phyloP scores from a whole-genome alignment of 2,329 filamentous ascomycete genomes.

The Exophiala dermatitidis region DNA sequence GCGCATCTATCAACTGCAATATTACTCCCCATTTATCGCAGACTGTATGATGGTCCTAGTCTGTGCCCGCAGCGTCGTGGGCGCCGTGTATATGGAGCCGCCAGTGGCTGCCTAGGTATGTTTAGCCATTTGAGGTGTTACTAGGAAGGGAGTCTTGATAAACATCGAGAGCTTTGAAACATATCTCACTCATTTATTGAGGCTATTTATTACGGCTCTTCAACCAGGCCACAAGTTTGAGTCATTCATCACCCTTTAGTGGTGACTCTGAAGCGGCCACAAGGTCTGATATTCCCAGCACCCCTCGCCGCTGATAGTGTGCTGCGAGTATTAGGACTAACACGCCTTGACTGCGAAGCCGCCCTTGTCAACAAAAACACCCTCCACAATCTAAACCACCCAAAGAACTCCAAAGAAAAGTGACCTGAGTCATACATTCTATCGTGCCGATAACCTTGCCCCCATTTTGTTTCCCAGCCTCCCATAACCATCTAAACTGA shows the following conservation, averaged over 20 bases:
- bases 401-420: constrained; percentile 17
- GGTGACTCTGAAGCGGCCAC: constrained; percentile 4
- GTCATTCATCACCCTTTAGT: constrained; percentile 2
- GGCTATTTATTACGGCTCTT: too few species aligned
- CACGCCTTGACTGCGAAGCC: constrained; percentile 5
- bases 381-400: constrained; percentile 7
- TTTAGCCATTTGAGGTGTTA: too few species aligned
- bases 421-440: constrained; percentile 28
- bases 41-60: too few species aligned
- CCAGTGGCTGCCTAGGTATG: too few species aligned
- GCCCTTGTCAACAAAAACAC: constrained; percentile 2
- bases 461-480: constrained; percentile 6
- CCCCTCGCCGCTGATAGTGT: constrained; percentile 5
- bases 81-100: too few species aligned
- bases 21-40: too few species aligned
- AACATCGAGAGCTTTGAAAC: too few species aligned
- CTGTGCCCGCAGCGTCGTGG: too few species aligned
- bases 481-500: constrained; percentile 19
- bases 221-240: constrained; percentile 4
- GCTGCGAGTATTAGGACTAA: constrained; percentile 6
- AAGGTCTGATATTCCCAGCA: constrained; percentile 4
- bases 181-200: too few species aligned
- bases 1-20: too few species aligned
- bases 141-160: too few species aligned
- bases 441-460: constrained; percentile 13